phyloP scores from a whole-genome alignment of 495 filamentous ascomycete species.

The Usnea hakonensis region DNA sequence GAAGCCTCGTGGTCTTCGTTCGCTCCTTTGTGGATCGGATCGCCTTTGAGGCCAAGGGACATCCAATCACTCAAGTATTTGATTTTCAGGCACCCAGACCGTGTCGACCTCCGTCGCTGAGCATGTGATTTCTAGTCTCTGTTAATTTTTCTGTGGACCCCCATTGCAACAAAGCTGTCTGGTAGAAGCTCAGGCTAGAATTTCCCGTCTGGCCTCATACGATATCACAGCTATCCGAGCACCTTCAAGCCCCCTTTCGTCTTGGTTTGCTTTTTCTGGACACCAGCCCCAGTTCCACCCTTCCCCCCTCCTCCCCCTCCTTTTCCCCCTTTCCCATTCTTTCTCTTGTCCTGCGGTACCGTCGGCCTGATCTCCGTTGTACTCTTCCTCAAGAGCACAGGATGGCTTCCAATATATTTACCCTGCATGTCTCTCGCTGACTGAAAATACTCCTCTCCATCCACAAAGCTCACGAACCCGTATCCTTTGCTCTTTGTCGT shows the following conservation, averaged over 20 bases:
- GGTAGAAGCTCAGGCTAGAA: background rate
- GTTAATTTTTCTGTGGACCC: background rate
- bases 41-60: background rate
- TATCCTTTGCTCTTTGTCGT: slow-evolving; percentile 93
- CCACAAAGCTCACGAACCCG: slow-evolving; percentile 91
- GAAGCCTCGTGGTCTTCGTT: too few species aligned
- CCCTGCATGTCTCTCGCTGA: slow-evolving; percentile 97
- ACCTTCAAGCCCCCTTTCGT: slow-evolving; percentile 72
- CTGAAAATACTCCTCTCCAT: slow-evolving; percentile 90
- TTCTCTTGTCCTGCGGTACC: slow-evolving; percentile 40
- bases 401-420: slow-evolving; percentile 97
- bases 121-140: background rate
- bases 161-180: background rate
- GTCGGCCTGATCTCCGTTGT: slow-evolving; percentile 82
- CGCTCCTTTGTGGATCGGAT: background rate
- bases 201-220: background rate
- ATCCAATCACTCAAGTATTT: background rate
- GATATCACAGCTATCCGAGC: slow-evolving; percentile 50
- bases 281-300: slow-evolving; percentile 48
- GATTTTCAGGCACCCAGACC: too few species aligned
- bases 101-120: background rate
- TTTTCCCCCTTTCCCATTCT: slow-evolving; percentile 34
- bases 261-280: slow-evolving; percentile 71
- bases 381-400: slow-evolving; percentile 73
- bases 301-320: slow-evolving; percentile 31